Evolutionary conservation across 257 asterid genomes (phyloP).

Genomic region (Solanum etuberosum): DNA sequence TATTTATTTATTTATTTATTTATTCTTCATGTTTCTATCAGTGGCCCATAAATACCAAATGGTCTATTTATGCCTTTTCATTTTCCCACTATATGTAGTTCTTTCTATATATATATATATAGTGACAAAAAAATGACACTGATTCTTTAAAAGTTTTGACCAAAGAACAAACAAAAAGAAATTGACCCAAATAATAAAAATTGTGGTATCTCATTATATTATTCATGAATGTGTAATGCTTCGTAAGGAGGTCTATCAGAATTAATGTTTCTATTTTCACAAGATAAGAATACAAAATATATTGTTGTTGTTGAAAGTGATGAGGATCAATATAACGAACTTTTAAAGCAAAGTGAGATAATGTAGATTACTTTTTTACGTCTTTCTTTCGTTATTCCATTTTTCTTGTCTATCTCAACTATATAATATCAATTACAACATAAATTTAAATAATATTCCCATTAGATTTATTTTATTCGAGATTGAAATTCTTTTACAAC

Average conservation of each 20-base stretch:
- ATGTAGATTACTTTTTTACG: neutral
- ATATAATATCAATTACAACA: neutral
- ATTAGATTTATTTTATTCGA: neutral
- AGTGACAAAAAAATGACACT: neutral
- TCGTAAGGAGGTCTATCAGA: neutral
- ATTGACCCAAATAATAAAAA: neutral
- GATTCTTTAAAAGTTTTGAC: neutral
- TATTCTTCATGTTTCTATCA: neutral
- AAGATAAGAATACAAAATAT: neutral
- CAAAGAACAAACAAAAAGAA: neutral
- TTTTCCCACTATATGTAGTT: neutral
- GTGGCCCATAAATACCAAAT: constrained; percentile 9
- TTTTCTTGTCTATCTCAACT: neutral
- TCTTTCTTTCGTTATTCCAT: neutral
- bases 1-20: neutral
- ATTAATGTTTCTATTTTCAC: neutral
- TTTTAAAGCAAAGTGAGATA: neutral
- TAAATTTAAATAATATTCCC: neutral
- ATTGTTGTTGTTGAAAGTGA: neutral
- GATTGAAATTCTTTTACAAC: neutral
- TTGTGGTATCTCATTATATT: neutral
- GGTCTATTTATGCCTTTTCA: neutral
- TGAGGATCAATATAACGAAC: neutral
- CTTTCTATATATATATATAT: neutral
- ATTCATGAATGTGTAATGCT: neutral